phyloP scores from a whole-genome alignment of 805 yeast species.

The Starmerella roubikii region DNA sequence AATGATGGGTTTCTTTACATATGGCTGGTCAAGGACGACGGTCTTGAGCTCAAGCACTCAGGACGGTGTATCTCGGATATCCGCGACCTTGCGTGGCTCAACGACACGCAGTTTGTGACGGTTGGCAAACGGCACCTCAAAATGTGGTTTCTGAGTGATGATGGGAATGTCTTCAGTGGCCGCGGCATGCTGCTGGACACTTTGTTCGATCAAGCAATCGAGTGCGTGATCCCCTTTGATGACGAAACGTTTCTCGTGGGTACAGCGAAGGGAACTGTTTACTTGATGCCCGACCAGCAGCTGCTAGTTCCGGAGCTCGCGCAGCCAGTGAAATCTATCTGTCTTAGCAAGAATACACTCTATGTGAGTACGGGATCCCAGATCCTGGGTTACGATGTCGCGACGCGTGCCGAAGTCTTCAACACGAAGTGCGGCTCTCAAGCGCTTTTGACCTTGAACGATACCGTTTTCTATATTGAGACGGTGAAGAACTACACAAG shows the following conservation, averaged over 20 bases:
- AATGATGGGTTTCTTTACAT: slow-evolving; percentile 56
- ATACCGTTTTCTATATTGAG: not conserved
- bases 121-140: slow-evolving; percentile 49
- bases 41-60: slow-evolving; percentile 33
- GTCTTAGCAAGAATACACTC: not conserved
- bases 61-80: slow-evolving; percentile 53
- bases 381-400: not conserved
- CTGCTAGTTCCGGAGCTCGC: not conserved
- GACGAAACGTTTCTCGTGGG: slow-evolving; percentile 20
- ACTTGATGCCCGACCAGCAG: slow-evolving; percentile 9
- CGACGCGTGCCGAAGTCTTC: slow-evolving; percentile 1
- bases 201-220: slow-evolving; percentile 38
- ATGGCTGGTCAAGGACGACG: slow-evolving; percentile 35
- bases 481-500: not conserved
- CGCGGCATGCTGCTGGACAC: slow-evolving; percentile 44
- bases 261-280: slow-evolving; percentile 11
- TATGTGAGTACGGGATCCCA: not conserved
- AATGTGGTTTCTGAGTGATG: slow-evolving; percentile 37
- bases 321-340: slow-evolving; percentile 3
- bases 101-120: slow-evolving; percentile 37
- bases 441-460: too few relatives aligned
- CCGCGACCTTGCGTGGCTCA: slow-evolving; percentile 43
- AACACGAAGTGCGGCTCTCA: too few relatives aligned
- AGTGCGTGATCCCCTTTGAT: slow-evolving; percentile 26
- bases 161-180: slow-evolving; percentile 35